A percentile compares a stretch with the other conserved stretches of the same genome.
Conservation (phyloP, 106 monocot species). For the Dendrobium huoshanense region DNA sequence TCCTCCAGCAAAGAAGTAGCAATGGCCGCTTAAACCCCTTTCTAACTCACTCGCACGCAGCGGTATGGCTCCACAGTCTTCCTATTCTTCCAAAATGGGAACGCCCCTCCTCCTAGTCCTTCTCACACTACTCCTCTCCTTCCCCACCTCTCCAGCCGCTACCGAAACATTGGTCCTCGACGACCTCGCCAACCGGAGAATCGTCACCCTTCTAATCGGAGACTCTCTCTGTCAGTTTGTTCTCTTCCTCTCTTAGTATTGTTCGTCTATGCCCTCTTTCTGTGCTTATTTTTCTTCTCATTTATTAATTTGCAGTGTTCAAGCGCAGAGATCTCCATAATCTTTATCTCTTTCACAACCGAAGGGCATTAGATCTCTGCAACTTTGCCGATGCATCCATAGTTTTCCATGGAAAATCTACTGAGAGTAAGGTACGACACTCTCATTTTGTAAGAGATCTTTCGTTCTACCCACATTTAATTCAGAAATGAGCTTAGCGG, state of each 20-base stretch:
- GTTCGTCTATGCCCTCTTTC: not conserved
- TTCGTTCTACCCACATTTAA: not conserved
- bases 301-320: slow-evolving; percentile 11
- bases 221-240: slow-evolving; percentile 20
- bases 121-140: not conserved
- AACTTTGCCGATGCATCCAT: slow-evolving; percentile 13
- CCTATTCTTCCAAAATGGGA: not conserved
- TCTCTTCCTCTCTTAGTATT: not conserved
- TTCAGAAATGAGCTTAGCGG: not conserved
- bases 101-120: not conserved
- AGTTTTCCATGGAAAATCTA: slow-evolving; percentile 5
- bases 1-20: no score
- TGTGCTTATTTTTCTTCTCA: not conserved
- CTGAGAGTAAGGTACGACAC: slow-evolving; percentile 10
- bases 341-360: slow-evolving; percentile 24
- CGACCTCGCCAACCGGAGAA: slow-evolving; percentile 7
- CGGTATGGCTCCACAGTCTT: not conserved
- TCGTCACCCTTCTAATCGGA: slow-evolving; percentile 12
- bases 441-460: no score
- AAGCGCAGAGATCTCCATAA: slow-evolving; percentile 15
- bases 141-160: not conserved
- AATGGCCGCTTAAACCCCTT: not conserved
- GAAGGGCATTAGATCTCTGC: slow-evolving; percentile 18
- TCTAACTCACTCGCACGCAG: not conserved
- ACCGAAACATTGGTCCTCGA: slow-evolving; percentile 3